Base-by-base conservation (phyloP, 2,329 filamentous ascomycete species). In the Elsinoe ampelina region DNA sequence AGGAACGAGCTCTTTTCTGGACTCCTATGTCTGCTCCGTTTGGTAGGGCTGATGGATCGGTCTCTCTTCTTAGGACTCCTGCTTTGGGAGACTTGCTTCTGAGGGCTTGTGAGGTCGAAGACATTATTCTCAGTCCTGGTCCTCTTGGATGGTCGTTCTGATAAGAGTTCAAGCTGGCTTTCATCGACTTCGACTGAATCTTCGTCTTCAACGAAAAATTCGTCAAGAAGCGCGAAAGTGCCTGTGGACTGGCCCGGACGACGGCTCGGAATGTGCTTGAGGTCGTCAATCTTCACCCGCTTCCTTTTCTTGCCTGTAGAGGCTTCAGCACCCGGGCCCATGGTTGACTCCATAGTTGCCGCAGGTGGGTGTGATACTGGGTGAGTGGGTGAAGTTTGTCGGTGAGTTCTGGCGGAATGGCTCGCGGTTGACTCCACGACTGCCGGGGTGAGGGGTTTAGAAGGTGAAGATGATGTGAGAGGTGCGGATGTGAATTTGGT, bases 251-350 rank as follows among this genome's bases (percentile, higher is more conserved):
- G 54, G 41, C 58, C 59, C n/a, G 56, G 43, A 7, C 26, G 36
- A 19, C 55, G 57, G 38, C 47, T 50, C 12, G 61, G 61, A 32
- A 62, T 62, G 42, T 45, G 50, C 22, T 58, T 55, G 43, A 62
- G 58, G 3, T 61, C 58, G 47, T 61, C 59, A 30, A 62, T 47
- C 11, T 52, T 58, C 34, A 58, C 57, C 19, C 59, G 39, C 39
- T 59, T 59, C 12, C 59, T 43, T 55, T 62, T 62, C 12, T 58
- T 52, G 30, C 34, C 36, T 26, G 26, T 43, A 47, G 32, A 17
- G 12, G 26, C 12, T 32, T 19, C 45, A 15, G 36, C 2, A 41
- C 39, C 55, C 19, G 47, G 47, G 19, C 15, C 20, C 15, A n/a
- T 15, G 19, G 41, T 52, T 36, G 34, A n/a, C 11, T 38, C 48